Conservation (phyloP, 495 filamentous ascomycete genomes). For the Aspergillus olivimuriae region DNA sequence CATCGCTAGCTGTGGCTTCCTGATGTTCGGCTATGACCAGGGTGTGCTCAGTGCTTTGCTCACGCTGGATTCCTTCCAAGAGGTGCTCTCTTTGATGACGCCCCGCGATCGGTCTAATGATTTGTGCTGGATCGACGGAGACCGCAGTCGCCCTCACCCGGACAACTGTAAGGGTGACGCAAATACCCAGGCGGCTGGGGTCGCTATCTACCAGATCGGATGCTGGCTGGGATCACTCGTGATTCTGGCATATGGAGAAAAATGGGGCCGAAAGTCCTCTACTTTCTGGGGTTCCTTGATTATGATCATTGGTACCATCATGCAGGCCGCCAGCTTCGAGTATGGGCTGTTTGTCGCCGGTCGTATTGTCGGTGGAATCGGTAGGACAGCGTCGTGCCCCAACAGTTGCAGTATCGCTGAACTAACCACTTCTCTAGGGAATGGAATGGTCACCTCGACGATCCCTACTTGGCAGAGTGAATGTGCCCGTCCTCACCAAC, state of each 20-base stretch:
- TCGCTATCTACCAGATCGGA: slow-evolving; percentile 4
- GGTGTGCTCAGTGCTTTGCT: slow-evolving; percentile 66
- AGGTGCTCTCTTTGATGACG: slow-evolving; percentile 7
- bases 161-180: slow-evolving; percentile 1
- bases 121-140: slow-evolving; percentile 24
- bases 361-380: slow-evolving; percentile 20
- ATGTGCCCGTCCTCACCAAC: slow-evolving; percentile 26
- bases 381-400: slow-evolving; percentile 19
- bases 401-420: neutral
- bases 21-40: slow-evolving; percentile 59
- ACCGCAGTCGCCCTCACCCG: neutral
- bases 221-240: slow-evolving; percentile 46
- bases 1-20: slow-evolving; percentile 37
- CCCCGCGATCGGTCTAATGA: slow-evolving; percentile 25
- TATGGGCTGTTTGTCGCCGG: slow-evolving; percentile 14
- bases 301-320: slow-evolving; percentile 36
- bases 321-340: slow-evolving; percentile 28
- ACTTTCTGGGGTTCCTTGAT: slow-evolving; percentile 35
- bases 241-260: slow-evolving; percentile 41
- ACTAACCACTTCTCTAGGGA: slow-evolving; percentile 7
- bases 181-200: slow-evolving; percentile 5
- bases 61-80: slow-evolving; percentile 24
- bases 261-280: slow-evolving; percentile 36
- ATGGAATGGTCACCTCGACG: slow-evolving; percentile 28
- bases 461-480: slow-evolving; percentile 38